Percentiles rank a stretch among this genome's conserved stretches.
Evolutionary conservation across 257 asterid species (phyloP).

Genomic region (Lantana camara): DNA sequence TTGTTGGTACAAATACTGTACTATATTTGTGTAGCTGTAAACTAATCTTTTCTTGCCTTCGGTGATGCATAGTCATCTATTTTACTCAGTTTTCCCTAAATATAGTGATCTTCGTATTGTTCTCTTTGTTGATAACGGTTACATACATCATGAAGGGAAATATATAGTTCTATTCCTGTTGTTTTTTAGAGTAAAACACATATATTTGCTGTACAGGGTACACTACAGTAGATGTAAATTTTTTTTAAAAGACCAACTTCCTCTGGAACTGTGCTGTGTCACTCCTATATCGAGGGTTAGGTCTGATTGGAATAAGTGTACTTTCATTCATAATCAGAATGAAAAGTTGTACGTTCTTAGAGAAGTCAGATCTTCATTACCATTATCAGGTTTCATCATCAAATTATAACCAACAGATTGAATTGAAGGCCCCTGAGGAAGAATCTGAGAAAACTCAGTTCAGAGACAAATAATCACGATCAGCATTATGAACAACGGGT

Average conservation of each 20-base stretch:
- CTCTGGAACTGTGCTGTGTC: background rate
- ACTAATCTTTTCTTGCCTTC: slow-evolving; percentile 22
- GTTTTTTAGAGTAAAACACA: background rate
- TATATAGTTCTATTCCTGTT: slow-evolving; percentile 2
- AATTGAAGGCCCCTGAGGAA: too few species aligned
- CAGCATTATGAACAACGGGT: too few species aligned
- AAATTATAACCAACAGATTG: background rate
- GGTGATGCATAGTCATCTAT: slow-evolving; percentile 11
- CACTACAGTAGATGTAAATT: slow-evolving; percentile 8
- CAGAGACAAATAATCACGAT: too few species aligned
- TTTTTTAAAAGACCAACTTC: background rate
- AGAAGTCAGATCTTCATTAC: slow-evolving; percentile 6
- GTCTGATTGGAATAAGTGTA: background rate
- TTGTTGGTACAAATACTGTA: too few species aligned
- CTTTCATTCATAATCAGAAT: background rate
- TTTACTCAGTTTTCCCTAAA: slow-evolving; percentile 18
- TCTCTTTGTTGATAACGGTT: slow-evolving; percentile 6
- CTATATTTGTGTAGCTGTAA: slow-evolving; percentile 22
- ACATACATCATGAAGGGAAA: slow-evolving; percentile 1
- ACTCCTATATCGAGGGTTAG: slow-evolving; percentile 11
- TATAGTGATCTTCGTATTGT: background rate
- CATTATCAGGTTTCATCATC: background rate
- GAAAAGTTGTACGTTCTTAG: background rate
- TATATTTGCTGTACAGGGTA: slow-evolving; percentile 2
- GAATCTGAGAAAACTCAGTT: too few species aligned